These are phyloP conservation scores for Macrophomina phaseolina DNA, from an alignment of 2,329 filamentous ascomycete genomes.

Conservation along the genomic window DNA sequence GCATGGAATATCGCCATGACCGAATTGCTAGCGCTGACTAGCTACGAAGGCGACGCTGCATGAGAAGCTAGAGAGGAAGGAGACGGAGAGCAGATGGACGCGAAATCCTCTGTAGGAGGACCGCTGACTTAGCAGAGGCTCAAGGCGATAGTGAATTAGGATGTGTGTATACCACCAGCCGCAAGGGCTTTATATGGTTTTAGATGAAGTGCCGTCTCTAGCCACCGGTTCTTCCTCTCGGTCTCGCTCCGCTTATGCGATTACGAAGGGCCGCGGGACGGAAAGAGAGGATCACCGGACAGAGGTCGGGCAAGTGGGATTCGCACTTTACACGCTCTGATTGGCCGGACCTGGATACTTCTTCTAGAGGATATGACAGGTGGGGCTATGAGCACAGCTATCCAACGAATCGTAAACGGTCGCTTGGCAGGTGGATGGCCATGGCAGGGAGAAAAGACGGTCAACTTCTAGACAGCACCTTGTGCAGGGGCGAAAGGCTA, in stretches of 20 bases:
- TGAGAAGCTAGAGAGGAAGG: not conserved
- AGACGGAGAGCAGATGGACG: too few species aligned
- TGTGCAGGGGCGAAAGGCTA: too few species aligned
- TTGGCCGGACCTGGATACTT: too few species aligned
- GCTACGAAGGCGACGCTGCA: not conserved
- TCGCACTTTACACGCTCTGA: not conserved
- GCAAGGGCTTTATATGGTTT: not conserved
- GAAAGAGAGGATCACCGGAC: too few species aligned
- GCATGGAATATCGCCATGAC: not conserved
- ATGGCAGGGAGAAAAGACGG: too few species aligned
- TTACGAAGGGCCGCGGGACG: too few species aligned
- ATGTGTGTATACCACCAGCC: not conserved
- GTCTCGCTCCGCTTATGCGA: not conserved
- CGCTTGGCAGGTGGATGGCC: not conserved
- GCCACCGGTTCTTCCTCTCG: not conserved
- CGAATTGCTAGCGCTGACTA: not conserved
- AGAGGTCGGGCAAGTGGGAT: not conserved
- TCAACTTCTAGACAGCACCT: too few species aligned
- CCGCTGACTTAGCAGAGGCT: too few species aligned
- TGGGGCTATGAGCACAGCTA: not conserved
- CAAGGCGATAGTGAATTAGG: too few species aligned
- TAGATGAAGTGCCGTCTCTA: not conserved
- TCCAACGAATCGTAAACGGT: not conserved
- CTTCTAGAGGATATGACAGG: not conserved
- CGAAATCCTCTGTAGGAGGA: too few species aligned